These are phyloP conservation scores for Coemansia sp. DNA, from an alignment of 192 early-diverging fungal genomes.

Conservation along the genomic window DNA sequence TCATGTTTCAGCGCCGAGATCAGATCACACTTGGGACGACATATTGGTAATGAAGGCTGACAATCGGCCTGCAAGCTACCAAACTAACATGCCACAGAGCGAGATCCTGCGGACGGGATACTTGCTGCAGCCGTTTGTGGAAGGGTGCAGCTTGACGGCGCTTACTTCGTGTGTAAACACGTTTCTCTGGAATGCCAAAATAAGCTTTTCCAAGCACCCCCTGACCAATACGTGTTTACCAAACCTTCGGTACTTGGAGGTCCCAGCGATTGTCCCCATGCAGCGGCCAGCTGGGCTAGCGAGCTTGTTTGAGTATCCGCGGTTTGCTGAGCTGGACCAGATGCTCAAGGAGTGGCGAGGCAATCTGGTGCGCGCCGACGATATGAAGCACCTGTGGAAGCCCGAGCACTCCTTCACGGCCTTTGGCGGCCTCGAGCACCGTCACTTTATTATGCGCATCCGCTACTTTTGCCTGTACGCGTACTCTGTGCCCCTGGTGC, in stretches of 20 bases:
- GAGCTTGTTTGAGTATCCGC: constrained; percentile 31
- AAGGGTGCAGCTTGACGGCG: constrained; percentile 20
- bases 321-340: constrained; percentile 28
- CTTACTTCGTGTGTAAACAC: constrained; percentile 24
- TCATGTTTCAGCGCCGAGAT: constrained; percentile 4
- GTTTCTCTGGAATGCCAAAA: constrained; percentile 35
- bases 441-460: constrained; percentile 29
- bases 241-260: constrained; percentile 17
- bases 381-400: neutral
- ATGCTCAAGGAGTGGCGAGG: constrained; percentile 21
- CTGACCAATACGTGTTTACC: constrained; percentile 17
- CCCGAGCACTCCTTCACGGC: constrained; percentile 10
- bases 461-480: constrained; percentile 41
- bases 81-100: neutral
- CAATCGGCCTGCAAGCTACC: neutral
- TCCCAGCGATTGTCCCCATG: neutral
- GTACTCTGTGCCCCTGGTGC: constrained; percentile 27
- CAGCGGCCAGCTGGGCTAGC: constrained; percentile 3
- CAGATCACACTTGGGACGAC: constrained; percentile 7
- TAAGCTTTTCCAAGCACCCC: constrained; percentile 15
- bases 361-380: constrained; percentile 17
- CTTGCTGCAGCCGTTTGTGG: constrained; percentile 19
- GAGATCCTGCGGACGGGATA: constrained; percentile 7
- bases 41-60: neutral
- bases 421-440: constrained; percentile 37